Base-by-base conservation (phyloP, 768 basidiomycete genomes). In the Rhodotorula kratochvilovae region DNA sequence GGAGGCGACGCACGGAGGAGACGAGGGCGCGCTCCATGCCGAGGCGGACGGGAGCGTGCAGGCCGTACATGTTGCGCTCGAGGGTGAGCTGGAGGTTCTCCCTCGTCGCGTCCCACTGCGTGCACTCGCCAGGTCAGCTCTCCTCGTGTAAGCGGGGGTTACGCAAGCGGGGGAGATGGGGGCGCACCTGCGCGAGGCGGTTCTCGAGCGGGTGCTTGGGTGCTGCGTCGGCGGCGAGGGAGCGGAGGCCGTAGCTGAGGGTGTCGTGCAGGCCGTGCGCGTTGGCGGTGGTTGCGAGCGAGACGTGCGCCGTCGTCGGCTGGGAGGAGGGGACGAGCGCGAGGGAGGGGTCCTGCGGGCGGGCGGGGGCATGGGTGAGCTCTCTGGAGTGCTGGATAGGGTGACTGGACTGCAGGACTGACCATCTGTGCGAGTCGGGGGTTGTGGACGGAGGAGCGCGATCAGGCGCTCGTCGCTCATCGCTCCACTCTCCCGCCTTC, bases 1-100 rank as follows among this genome's bases (percentile, higher is more conserved):
- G 39, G 39, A 6, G 19, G 39, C n/a, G n/a, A 83, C 89, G 74
- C 76, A 94, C 94, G 67, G 85, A 80, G 45, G 86, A 81, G 16
- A 94, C 91, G 53, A 93, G 85, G 83, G 89, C 89, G 78, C 92
- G 87, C 81, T 99, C 96, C 96, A 98, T 98, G 73, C 96, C 84
- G 63, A 87, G 83, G 42, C 94, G 86, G 81, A 95, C 86, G 3
- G 96, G 96, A 29, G 90, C 88, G 79, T 92, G 91, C 76, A 97
- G 80, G 46, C 96, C 96, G 77, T 88, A 89, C 43, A 89, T 79
- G 80, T 91, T 87, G 56, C 94, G 87, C 79, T 92, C 86, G 81
- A 95, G 83, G 59, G 87, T 92, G 68, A 97, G 83, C 79, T 89
- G 89, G 61, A 93, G 79, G 80, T 89, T 89, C 80, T 92, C 89